Base-by-base conservation (phyloP, 73 alveolate species). In the Tetrahymena borealis region DNA sequence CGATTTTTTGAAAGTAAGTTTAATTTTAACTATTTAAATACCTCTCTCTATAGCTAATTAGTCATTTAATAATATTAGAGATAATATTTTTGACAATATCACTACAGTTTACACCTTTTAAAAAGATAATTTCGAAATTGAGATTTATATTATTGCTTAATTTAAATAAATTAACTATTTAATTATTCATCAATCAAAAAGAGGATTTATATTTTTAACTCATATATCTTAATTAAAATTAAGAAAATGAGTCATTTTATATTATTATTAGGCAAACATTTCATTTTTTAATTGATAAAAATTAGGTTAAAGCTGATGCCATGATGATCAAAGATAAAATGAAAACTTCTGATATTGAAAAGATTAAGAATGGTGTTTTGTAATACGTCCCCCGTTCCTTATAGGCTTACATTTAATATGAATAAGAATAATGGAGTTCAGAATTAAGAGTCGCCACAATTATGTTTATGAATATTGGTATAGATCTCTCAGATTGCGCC, bases 381-480 rank as follows among this genome's bases (percentile, higher is more conserved):
- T 94, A 97, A 78, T 98, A 96, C 91, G 98, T 98, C 5, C 99
- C 99, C 35, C 98, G 99, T 39, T 99, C 99, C 15, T 94, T 98
- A 35, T 95, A 97, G 91, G 98, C 98, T 91, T 98, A 98, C 93
- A 93, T 98, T 42, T 99, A 98, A 91, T 93, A 96, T 9, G 98
- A 97, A 78, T 94, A 96, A 90, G 99, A 97, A 91, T 90, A 94
- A 91, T 98, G 97, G 97, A 96, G 99, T 35, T 95, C 98, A 31
- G 99, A 98, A 94, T 96, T 98, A 85, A 94, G 99, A 92, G 91
- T 96, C 90, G 96, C 97, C 33, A 97, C 99, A 32, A 96, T 98
- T 31, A 96, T 98, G 98, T 97, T 97, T 92, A 96, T 97, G 16
- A 97, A 97, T 96, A 94, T 98, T 38, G 99, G 99, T 90, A 95